Percentiles rank a stretch among this genome's conserved stretches.
Evolutionary conservation across 495 filamentous ascomycete species (phyloP).

Genomic region (Daldinia concentrica): DNA sequence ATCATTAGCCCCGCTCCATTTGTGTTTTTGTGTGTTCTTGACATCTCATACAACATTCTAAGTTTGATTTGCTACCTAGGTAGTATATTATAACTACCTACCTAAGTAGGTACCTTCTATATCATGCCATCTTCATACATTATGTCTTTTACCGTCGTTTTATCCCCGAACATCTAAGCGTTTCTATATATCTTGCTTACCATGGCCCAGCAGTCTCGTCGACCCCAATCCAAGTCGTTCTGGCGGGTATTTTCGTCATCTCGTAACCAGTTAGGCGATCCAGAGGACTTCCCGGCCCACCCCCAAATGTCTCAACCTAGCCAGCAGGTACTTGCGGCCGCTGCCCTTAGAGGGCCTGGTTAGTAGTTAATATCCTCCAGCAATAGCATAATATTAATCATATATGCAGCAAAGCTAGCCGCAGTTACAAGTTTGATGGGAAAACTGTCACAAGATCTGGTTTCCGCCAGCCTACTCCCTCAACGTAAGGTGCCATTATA

Average conservation of each 20-base stretch:
- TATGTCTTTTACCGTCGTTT: neutral
- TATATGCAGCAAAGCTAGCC: constrained; percentile 65
- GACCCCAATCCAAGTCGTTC: constrained; percentile 11
- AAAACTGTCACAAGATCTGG: constrained; percentile 66
- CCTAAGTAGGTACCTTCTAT: neutral
- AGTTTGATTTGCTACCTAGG: neutral
- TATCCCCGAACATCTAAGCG: neutral
- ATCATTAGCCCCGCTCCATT: neutral
- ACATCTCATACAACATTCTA: neutral
- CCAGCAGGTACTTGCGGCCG: constrained; percentile 26
- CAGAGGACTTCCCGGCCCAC: neutral
- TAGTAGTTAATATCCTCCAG: neutral
- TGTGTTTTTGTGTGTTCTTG: neutral
- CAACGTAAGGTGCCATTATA: constrained; percentile 58
- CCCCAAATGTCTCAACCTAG: constrained; percentile 36
- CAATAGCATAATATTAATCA: constrained; percentile 23
- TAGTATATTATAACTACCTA: neutral
- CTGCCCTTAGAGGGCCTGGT: constrained; percentile 43
- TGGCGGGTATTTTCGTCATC: constrained; percentile 31
- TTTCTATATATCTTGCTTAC: constrained; percentile 25
- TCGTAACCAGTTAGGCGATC: constrained; percentile 7
- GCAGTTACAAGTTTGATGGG: constrained; percentile 69
- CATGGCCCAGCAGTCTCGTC: constrained; percentile 27
- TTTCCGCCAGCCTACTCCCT: constrained; percentile 61
- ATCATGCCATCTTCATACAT: neutral